Evolutionary conservation across 805 yeast genomes (phyloP).

Genomic region (Barnettozyma wickerhamii): DNA sequence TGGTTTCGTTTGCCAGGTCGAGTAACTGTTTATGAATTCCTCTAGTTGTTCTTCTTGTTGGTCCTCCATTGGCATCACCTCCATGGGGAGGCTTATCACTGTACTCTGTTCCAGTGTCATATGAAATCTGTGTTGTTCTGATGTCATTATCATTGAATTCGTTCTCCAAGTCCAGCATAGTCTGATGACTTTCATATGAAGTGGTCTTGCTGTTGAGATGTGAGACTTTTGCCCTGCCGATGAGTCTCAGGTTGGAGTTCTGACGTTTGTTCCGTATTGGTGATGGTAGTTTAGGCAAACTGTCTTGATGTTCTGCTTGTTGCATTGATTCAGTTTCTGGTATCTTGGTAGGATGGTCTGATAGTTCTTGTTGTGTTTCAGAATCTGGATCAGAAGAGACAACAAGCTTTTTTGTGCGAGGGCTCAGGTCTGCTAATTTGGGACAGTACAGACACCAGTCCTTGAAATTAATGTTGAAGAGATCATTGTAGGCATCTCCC

Average conservation of each 20-base stretch:
- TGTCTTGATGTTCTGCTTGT: background rate
- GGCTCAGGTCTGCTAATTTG: slow-evolving; percentile 23
- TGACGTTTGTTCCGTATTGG: slow-evolving; percentile 42
- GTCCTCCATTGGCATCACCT: background rate
- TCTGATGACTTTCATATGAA: background rate
- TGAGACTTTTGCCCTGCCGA: slow-evolving; percentile 38
- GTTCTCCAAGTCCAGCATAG: background rate
- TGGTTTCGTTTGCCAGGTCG: slow-evolving; percentile 28
- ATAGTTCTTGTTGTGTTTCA: background rate
- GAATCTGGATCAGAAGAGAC: slow-evolving; percentile 1
- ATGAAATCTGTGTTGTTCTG: slow-evolving; percentile 11
- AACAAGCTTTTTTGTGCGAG: slow-evolving; percentile 18
- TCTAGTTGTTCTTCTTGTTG: slow-evolving; percentile 19
- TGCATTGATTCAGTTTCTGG: background rate
- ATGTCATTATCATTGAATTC: slow-evolving; percentile 3
- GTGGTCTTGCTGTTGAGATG: slow-evolving; percentile 21
- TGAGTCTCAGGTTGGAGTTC: slow-evolving; percentile 40
- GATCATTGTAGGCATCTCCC: slow-evolving; percentile 12
- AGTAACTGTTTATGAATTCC: slow-evolving; percentile 18
- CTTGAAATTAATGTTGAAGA: slow-evolving; percentile 35
- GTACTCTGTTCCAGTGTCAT: slow-evolving; percentile 1
- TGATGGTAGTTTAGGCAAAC: slow-evolving; percentile 43
- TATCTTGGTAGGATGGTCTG: slow-evolving; percentile 2
- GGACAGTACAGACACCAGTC: slow-evolving; percentile 58
- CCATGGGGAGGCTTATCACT: background rate